Percentiles rank a stretch among this genome's conserved stretches.
Evolutionary conservation across 202 grass and related monocot genomes (phyloP).

Genomic region (Carex sylvatica): DNA sequence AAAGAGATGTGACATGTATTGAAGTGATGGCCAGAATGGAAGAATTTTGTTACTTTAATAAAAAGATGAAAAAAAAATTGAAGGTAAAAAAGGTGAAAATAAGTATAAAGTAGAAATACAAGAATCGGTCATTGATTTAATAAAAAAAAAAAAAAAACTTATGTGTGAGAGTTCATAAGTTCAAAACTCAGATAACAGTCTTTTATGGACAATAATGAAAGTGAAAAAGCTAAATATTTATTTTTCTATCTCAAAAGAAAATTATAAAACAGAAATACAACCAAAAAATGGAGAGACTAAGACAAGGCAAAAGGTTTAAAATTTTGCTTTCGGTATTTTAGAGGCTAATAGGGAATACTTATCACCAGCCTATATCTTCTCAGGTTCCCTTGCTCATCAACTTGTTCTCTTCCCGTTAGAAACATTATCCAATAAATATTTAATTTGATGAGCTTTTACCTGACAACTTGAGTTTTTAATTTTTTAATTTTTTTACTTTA

Average conservation of each 20-base stretch:
- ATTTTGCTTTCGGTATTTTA: conserved; percentile 25
- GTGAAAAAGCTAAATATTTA: too few relatives aligned
- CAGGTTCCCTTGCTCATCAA: conserved; percentile 11
- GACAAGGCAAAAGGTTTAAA: not conserved
- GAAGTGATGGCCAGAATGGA: conserved; percentile 10
- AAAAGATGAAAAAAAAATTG: not conserved
- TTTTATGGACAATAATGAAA: too few relatives aligned
- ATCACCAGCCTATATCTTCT: conserved; percentile 13
- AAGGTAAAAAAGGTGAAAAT: too few relatives aligned
- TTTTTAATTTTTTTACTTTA: not conserved
- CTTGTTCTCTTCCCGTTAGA: conserved; percentile 7
- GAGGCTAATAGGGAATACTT: conserved; percentile 22
- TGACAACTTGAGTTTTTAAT: not conserved
- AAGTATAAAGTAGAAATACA: too few relatives aligned
- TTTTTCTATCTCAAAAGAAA: not conserved
- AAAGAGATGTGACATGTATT: not conserved
- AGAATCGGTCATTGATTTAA: too few relatives aligned
- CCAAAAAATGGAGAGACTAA: not conserved
- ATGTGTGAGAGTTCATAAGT: too few relatives aligned
- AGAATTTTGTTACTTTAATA: conserved; percentile 9
- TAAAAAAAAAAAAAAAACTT: too few relatives aligned
- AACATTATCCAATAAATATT: conserved; percentile 10
- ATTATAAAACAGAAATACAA: not conserved
- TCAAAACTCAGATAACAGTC: too few relatives aligned
- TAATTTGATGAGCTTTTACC: not conserved